These are phyloP conservation scores for Circinella umbellata DNA, from an alignment of 371 early-diverging fungal genomes.

Conservation along the genomic window DNA sequence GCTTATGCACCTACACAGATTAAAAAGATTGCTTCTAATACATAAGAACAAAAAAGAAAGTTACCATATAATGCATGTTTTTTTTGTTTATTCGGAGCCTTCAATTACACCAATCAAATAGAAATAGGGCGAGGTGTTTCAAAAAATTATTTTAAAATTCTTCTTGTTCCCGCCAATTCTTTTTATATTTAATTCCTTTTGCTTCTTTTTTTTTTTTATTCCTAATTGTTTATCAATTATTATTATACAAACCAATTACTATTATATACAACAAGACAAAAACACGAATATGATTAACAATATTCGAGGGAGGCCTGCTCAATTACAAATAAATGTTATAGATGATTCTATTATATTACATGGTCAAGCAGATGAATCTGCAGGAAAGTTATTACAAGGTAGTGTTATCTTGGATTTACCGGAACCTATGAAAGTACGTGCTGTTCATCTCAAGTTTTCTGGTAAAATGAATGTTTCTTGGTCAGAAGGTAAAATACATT, in stretches of 20 bases:
- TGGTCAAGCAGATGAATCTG: conserved; percentile 44
- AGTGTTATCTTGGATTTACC: conserved; percentile 27
- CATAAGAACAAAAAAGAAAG: too few relatives aligned
- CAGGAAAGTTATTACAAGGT: conserved; percentile 46
- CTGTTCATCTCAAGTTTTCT: conserved; percentile 33
- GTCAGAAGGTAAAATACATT: conserved; percentile 40
- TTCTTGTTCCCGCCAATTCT: neutral
- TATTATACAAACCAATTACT: neutral
- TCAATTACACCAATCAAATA: conserved; percentile 1
- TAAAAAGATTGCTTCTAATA: neutral
- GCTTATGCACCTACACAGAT: conserved; percentile 7
- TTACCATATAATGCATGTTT: conserved; percentile 1
- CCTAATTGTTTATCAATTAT: neutral
- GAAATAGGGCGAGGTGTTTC: conserved; percentile 9
- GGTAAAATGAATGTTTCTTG: conserved; percentile 56
- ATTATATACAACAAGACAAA: neutral
- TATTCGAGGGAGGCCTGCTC: conserved; percentile 10
- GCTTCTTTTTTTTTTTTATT: neutral
- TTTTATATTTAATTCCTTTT: neutral
- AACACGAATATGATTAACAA: neutral
- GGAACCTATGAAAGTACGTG: conserved; percentile 47
- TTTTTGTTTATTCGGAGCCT: neutral
- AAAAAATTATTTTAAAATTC: conserved; percentile 2
- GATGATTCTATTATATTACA: conserved; percentile 34
- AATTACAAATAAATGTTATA: conserved; percentile 34